Base-by-base conservation (phyloP, 176 grass and related monocot genomes). In the Oryza longistaminata region DNA sequence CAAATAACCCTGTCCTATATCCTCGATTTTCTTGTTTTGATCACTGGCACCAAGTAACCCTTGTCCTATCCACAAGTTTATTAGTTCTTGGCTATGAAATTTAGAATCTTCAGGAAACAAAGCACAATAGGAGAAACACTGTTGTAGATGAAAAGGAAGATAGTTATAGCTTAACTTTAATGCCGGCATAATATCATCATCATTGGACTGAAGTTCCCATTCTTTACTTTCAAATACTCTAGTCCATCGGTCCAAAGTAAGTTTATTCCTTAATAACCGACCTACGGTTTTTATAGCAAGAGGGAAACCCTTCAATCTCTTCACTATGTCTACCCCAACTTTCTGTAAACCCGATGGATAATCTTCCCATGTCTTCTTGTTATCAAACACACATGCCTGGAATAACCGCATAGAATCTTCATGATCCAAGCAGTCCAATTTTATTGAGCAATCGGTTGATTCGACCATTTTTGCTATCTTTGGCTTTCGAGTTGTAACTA, bases 151-250 rank as follows among this genome's bases (percentile, higher is more conserved):
- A 26, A 26, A 26, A 26, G 26, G 26, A 27, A 89, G 83, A 55
- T 78, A 64, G 1, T 69, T 27, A 44, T 83, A 92, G 52, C 90
- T 86, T 9, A 89, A 39, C 73, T 70, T 82, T 21, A 92, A 31
- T n/a, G 70, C 88, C 27, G 77, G 77, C 88, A 90, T 90, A 22
- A 86, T 90, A 1, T 83, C 88, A 77, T 65, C 2, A 0, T n/a
- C 19, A 1, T 0, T 9, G 5, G 6, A 11, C 4, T 62, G 22
- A 22, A 2, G 14, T 44, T 86, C 75, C 84, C 74, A 86, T 79
- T 86, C 75, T 62, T 37, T 72, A 50, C 84, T 79, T 1, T 82
- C 68, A 3, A 25, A 1, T 16, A 86, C 14, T 25, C 6, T 78
- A 21, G 2, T 65, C 84, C 66, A 80, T 0, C 72, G 53, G 3